Conservation (phyloP, 768 basidiomycete species). For the Leccinum imitatum region DNA sequence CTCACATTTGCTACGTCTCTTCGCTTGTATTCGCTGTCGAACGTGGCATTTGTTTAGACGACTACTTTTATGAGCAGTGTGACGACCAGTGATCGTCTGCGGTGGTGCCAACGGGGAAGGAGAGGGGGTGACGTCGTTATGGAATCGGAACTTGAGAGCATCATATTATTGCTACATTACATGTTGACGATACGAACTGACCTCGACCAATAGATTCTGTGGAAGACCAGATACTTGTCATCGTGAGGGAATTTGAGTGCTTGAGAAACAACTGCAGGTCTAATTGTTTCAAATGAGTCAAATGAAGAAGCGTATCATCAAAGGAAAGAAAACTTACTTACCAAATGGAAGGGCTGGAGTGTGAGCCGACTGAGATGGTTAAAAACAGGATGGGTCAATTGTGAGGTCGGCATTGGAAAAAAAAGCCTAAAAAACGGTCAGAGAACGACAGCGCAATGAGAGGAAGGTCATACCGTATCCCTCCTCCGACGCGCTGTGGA, state of each 20-base stretch:
- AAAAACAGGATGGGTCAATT: constrained; percentile 41
- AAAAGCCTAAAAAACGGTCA: constrained; percentile 38
- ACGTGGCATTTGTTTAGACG: too few relatives aligned
- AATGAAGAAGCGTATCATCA: not conserved
- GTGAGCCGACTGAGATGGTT: constrained; percentile 35
- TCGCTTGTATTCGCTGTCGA: too few relatives aligned
- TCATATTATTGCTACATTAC: not conserved
- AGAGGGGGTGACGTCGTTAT: too few relatives aligned
- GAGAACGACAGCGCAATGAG: not conserved
- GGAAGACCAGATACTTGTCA: constrained; percentile 68
- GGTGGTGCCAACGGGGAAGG: too few relatives aligned
- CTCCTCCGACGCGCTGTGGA: constrained; percentile 22
- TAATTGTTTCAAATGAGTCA: constrained; percentile 24
- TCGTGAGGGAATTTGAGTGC: constrained; percentile 45
- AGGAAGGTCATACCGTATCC: constrained; percentile 19
- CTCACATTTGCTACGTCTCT: too few relatives aligned
- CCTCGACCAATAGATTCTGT: constrained; percentile 67
- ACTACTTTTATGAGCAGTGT: too few relatives aligned
- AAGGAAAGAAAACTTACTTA: constrained; percentile 20
- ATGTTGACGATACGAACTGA: constrained; percentile 31
- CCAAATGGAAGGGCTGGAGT: constrained; percentile 45
- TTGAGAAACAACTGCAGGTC: constrained; percentile 35
- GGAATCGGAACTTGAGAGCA: not conserved
- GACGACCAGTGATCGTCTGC: too few relatives aligned
- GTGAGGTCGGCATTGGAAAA: constrained; percentile 37